Percentiles rank a stretch among this genome's conserved stretches.
phyloP scores from a whole-genome alignment of 1,284 basidiomycete genomes.

The Leccinum solheimii region DNA sequence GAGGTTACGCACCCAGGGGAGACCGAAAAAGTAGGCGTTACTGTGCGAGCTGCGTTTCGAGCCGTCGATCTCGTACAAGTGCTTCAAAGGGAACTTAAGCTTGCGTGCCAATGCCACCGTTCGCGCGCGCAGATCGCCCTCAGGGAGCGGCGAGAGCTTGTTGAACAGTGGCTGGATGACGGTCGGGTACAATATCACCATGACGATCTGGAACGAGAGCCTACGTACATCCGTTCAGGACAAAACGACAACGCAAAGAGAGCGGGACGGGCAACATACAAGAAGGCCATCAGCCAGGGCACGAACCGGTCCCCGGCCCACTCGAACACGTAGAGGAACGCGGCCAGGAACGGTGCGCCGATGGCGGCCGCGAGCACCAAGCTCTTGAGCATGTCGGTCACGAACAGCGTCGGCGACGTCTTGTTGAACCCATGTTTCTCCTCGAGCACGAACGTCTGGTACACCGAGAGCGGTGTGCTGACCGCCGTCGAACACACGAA shows the following conservation, averaged over 20 bases:
- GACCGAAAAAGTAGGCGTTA: conserved; percentile 94
- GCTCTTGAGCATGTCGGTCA: conserved; percentile 80
- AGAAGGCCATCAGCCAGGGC: conserved; percentile 85
- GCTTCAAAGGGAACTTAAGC: conserved; percentile 91
- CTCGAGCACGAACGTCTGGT: conserved; percentile 93
- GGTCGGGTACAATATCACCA: conserved; percentile 86
- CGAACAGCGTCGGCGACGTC: conserved; percentile 74
- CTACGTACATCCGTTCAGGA: conserved; percentile 40
- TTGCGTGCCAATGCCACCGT: conserved; percentile 76
- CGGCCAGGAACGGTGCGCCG: conserved; percentile 87
- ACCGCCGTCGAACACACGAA: conserved; percentile 70
- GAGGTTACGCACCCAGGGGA: conserved; percentile 72
- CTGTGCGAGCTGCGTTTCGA: conserved; percentile 93
- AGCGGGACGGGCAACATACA: conserved; percentile 45
- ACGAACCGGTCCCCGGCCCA: conserved; percentile 92
- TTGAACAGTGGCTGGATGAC: conserved; percentile 97
- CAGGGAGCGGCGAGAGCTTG: conserved; percentile 85
- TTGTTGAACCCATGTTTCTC: conserved; percentile 98
- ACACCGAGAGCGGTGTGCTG: conserved; percentile 72
- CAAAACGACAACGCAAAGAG: neutral
- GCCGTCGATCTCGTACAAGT: conserved; percentile 97
- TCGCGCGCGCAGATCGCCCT: conserved; percentile 71
- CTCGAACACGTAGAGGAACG: conserved; percentile 86
- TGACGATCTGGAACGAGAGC: conserved; percentile 78
- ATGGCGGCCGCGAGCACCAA: conserved; percentile 74